Conservation (phyloP, 2,329 filamentous ascomycete species). For the Paraphaeosphaeria minitans region DNA sequence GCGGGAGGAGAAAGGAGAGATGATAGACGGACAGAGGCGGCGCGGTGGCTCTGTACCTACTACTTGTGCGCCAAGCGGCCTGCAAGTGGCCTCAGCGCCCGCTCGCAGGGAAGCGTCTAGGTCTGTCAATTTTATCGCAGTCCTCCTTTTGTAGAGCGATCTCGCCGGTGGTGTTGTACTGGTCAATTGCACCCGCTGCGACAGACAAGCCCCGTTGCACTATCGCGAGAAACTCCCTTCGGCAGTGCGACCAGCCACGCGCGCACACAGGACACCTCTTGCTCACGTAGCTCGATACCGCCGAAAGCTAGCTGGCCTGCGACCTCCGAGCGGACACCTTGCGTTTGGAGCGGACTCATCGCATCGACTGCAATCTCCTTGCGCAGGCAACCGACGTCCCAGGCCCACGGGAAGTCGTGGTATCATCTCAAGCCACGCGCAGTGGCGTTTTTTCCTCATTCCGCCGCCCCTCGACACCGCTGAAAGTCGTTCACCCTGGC, state of each 20-base stretch:
- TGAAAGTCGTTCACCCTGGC: constrained; percentile 44
- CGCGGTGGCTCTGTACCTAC: neutral
- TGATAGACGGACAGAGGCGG: no score
- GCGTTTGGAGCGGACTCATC: constrained; percentile 7
- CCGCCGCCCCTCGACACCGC: constrained; percentile 27
- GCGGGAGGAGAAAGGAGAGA: constrained; percentile 1
- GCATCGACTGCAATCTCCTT: constrained; percentile 12
- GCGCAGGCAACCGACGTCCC: constrained; percentile 19
- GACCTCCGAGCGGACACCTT: constrained; percentile 14
- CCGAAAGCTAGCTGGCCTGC: constrained; percentile 10
- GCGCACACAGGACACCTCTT: constrained; percentile 1
- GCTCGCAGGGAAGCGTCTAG: neutral
- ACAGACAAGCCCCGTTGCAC: constrained; percentile 1
- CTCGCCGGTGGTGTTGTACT: constrained; percentile 3
- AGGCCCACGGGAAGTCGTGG: constrained; percentile 15
- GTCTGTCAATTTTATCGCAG: constrained; percentile 6
- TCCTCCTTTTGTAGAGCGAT: constrained; percentile 1
- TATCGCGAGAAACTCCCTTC: constrained; percentile 6
- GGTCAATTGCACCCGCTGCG: constrained; percentile 8
- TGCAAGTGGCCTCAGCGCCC: constrained; percentile 7
- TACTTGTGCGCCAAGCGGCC: constrained; percentile 2
- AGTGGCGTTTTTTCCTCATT: constrained; percentile 24
- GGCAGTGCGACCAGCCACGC: constrained; percentile 7
- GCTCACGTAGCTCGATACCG: constrained; percentile 1
- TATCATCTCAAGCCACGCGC: constrained; percentile 30